These are phyloP conservation scores for Voacanga thouarsii DNA, from an alignment of 257 asterid species.

Conservation along the genomic window DNA sequence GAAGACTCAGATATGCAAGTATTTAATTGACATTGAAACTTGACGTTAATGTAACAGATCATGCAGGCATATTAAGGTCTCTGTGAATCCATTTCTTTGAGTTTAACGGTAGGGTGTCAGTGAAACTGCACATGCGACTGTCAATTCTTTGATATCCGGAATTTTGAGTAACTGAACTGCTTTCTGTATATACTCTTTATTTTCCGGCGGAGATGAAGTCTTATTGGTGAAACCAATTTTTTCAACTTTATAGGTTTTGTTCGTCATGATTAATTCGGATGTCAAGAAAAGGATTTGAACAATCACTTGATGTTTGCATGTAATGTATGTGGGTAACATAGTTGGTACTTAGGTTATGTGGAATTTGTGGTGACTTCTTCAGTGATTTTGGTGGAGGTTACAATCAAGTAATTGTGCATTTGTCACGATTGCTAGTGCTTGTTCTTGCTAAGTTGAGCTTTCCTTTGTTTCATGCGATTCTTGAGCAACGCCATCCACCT, in stretches of 20 bases:
- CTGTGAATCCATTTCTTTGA: neutral
- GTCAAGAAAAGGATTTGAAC: too few relatives aligned
- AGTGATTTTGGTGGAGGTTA: too few relatives aligned
- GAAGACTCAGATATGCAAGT: slow-evolving; percentile 19
- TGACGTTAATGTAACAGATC: slow-evolving; percentile 4
- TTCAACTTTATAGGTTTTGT: too few relatives aligned
- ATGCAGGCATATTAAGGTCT: neutral
- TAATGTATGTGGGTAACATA: too few relatives aligned
- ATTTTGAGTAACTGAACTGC: too few relatives aligned
- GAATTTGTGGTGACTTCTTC: too few relatives aligned
- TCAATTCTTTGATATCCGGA: neutral
- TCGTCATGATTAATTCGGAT: too few relatives aligned
- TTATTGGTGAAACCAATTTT: neutral
- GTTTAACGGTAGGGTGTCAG: too few relatives aligned
- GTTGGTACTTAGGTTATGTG: too few relatives aligned
- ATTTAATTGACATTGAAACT: slow-evolving; percentile 11
- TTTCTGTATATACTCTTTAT: neutral
- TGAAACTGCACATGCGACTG: too few relatives aligned
- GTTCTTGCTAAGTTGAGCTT: neutral
- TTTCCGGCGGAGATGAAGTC: neutral
- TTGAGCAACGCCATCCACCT: slow-evolving; percentile 1
- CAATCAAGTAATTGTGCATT: too few relatives aligned
- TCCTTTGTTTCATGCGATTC: slow-evolving; percentile 19
- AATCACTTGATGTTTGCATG: neutral
- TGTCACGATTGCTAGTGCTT: too few relatives aligned